A percentile compares a stretch with the other conserved stretches of the same genome.
Conservation (phyloP, 2,329 filamentous ascomycete species). For the Colletotrichum sp. region DNA sequence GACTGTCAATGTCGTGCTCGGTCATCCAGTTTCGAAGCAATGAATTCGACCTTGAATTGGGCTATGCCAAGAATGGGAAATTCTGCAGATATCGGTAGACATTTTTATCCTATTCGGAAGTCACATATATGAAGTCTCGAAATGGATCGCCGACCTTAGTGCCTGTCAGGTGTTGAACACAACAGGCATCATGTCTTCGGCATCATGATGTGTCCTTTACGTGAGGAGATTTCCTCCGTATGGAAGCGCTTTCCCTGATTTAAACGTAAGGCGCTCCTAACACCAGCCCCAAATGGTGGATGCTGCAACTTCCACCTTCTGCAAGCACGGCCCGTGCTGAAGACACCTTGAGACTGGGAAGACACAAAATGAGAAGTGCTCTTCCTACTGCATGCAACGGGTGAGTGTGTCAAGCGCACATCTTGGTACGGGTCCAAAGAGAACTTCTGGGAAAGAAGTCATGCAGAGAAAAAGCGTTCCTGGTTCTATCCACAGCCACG, state of each 20-base stretch:
- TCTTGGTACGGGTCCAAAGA: neutral
- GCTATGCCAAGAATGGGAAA: neutral
- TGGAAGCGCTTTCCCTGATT: neutral
- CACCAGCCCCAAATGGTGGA: no score
- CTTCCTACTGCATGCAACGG: neutral
- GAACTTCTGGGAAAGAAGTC: neutral
- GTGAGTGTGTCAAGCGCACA: neutral
- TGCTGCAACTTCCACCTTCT: neutral
- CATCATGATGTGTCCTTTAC: neutral
- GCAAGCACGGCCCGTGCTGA: neutral
- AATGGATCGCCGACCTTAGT: neutral
- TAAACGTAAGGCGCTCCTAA: neutral
- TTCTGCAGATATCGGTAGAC: neutral
- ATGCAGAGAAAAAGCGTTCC: neutral
- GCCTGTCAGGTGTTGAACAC: neutral
- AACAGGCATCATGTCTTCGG: neutral
- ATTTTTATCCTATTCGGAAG: accelerated
- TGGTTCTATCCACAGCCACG: neutral
- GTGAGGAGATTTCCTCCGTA: neutral
- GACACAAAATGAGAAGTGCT: neutral
- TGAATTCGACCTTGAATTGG: neutral
- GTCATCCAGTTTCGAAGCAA: neutral
- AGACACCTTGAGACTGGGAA: neutral
- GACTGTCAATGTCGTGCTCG: neutral
- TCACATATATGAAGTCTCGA: no score